Evolutionary conservation across 2,329 filamentous ascomycete genomes (phyloP), one percentile per base, ranked within the genome.

Genomic region (Colletotrichum destructivum): DNA sequence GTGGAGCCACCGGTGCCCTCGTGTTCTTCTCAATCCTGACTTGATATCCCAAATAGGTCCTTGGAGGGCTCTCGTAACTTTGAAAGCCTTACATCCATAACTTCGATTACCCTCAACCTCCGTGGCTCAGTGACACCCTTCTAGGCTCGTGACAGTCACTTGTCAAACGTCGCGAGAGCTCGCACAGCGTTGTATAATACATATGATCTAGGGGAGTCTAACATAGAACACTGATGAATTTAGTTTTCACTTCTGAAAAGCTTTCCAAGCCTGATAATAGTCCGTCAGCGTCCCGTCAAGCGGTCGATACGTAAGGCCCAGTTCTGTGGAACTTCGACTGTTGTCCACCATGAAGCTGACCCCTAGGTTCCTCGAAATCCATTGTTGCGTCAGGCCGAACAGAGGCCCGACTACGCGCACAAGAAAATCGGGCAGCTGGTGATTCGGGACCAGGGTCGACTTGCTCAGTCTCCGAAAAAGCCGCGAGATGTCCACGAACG

Each of bases 281-380:
- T 56, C 52, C 9, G 31, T 21, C 2, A 56, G 52, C 16, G 52
- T 56, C 26, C 15, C n/a, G 8, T 56, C 52, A 18, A 56, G 52
- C 52, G 52, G 52, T 15, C 52, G 52, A 3, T 16, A 40, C 6
- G 13, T 4, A 5, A 56, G n/a, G 4, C 18, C 18, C 11, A 56
- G 11, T 18, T 56, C 54, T 2, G 4, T 56, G 9, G 40, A 11
- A 8, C 8, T 15, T n/a, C 54, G 54, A 21, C 46, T 62, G 7
- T 62, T 62, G 18, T 51, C 44, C 26, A 61, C 44, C 1, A 1
- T 26, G 16, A 61, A 61, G 11, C 44, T 12, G 3, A 47, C 44
- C 12, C 59, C 59, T 3, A 61, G 12, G 18, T 61, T 61, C 18
- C 59, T 49, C 26, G 23, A 12, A 18, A 61, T 35, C 59, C 59